These are phyloP conservation scores for Penicillium egyptiacum DNA, from an alignment of 495 filamentous ascomycete genomes.

Conservation along the genomic window DNA sequence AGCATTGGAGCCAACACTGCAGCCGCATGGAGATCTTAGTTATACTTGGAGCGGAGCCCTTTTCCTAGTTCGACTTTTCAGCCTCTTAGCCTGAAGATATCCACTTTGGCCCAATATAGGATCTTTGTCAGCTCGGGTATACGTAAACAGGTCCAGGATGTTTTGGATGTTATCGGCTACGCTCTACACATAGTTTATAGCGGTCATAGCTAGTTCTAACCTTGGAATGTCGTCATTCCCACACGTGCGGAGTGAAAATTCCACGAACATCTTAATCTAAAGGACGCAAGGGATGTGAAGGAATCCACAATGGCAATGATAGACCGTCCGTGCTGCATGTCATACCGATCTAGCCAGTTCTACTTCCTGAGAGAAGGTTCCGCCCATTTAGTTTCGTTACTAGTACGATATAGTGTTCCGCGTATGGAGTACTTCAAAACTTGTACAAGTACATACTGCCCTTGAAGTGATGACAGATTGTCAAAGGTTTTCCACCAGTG, in stretches of 20 bases:
- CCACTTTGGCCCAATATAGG: neutral
- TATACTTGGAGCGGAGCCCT: constrained; percentile 1
- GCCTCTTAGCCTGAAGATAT: neutral
- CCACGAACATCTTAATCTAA: neutral
- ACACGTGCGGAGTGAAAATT: constrained; percentile 13
- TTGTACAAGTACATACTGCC: constrained; percentile 1
- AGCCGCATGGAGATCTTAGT: constrained; percentile 19
- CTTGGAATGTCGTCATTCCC: neutral
- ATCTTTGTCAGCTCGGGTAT: neutral
- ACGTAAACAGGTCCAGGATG: neutral
- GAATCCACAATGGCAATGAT: constrained; percentile 18
- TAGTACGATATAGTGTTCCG: neutral
- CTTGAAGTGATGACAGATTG: neutral
- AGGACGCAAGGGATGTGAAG: constrained; percentile 23
- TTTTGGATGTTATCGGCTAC: neutral
- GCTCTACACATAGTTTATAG: neutral
- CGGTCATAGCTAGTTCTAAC: neutral
- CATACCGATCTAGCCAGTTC: constrained; percentile 20
- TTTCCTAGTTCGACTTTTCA: constrained; percentile 19
- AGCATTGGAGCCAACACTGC: constrained; percentile 14
- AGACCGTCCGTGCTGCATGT: constrained; percentile 26
- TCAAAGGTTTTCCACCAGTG: neutral
- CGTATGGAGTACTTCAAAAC: neutral
- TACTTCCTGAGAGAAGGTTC: constrained; percentile 8
- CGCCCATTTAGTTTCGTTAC: neutral